These are phyloP conservation scores for Rutstroemia sp. DNA, from an alignment of 2,329 filamentous ascomycete species.

Conservation along the genomic window DNA sequence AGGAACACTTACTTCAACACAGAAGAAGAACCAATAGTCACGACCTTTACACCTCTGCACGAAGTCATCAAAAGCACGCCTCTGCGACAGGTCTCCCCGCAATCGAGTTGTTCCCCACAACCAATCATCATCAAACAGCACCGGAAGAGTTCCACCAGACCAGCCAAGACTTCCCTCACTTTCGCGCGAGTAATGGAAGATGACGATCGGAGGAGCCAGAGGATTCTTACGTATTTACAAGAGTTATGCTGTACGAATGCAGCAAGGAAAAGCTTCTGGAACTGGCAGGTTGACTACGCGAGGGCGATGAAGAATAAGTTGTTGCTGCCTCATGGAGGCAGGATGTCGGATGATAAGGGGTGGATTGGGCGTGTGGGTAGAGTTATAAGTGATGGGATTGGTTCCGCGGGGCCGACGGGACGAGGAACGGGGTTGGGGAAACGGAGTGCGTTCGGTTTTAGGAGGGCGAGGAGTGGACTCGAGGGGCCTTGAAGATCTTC, in stretches of 20 bases:
- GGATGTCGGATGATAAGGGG: conserved; percentile 11
- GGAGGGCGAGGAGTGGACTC: background rate
- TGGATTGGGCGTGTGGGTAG: conserved; percentile 2
- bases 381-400: conserved; percentile 2
- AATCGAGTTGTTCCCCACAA: background rate
- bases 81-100: background rate
- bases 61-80: background rate
- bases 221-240: conserved; percentile 41
- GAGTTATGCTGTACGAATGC: conserved; percentile 39
- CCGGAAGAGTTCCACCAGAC: background rate
- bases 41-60: background rate
- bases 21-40: conserved; percentile 1
- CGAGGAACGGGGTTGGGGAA: conserved; percentile 4
- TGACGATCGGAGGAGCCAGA: conserved; percentile 37
- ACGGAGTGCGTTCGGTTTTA: conserved; percentile 6
- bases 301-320: conserved; percentile 9
- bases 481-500: no score
- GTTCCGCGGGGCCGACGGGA: background rate
- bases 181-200: conserved; percentile 19
- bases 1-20: background rate
- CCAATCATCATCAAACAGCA: background rate
- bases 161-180: background rate
- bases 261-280: conserved; percentile 40
- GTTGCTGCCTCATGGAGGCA: conserved; percentile 12
- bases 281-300: conserved; percentile 45